Conservation (phyloP, 495 filamentous ascomycete species). For the Aeminium ludgeri region DNA sequence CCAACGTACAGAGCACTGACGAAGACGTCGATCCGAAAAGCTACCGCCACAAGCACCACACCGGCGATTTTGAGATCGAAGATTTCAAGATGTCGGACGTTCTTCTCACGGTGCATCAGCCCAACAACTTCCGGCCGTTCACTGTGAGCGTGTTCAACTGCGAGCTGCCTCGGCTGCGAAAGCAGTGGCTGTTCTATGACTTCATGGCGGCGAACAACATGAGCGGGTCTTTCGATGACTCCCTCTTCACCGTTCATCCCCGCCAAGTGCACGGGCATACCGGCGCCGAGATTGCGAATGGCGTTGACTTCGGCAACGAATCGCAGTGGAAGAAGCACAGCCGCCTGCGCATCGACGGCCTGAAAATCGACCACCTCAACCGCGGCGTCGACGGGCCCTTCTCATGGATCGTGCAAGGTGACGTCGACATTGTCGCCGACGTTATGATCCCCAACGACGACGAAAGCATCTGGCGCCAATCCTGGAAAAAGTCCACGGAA, state of each 20-base stretch:
- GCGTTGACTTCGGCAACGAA: constrained; percentile 33
- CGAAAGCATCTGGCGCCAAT: constrained; percentile 34
- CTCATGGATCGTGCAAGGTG: constrained; percentile 92
- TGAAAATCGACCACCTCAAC: constrained; percentile 93
- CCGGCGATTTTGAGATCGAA: constrained; percentile 92
- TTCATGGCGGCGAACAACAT: constrained; percentile 89
- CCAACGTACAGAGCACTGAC: constrained; percentile 51
- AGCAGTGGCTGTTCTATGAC: constrained; percentile 96
- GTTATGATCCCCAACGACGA: constrained; percentile 79
- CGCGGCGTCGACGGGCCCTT: constrained; percentile 87
- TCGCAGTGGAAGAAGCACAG: constrained; percentile 81
- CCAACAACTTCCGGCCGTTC: constrained; percentile 76
- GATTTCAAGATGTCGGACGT: constrained; percentile 91
- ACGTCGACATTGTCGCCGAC: constrained; percentile 91
- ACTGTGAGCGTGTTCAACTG: constrained; percentile 89
- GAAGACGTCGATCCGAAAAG: constrained; percentile 69
- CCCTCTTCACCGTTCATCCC: constrained; percentile 92
- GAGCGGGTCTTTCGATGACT: constrained; percentile 89
- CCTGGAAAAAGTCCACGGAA: constrained; percentile 49
- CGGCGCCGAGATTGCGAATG: constrained; percentile 37
- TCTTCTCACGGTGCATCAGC: constrained; percentile 81
- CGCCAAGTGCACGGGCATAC: constrained; percentile 63
- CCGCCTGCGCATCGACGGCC: constrained; percentile 73
- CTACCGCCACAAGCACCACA: constrained; percentile 71
- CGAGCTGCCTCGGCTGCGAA: constrained; percentile 79